phyloP scores from a whole-genome alignment of 31 red algal genomes.

The Endocladia muricata region DNA sequence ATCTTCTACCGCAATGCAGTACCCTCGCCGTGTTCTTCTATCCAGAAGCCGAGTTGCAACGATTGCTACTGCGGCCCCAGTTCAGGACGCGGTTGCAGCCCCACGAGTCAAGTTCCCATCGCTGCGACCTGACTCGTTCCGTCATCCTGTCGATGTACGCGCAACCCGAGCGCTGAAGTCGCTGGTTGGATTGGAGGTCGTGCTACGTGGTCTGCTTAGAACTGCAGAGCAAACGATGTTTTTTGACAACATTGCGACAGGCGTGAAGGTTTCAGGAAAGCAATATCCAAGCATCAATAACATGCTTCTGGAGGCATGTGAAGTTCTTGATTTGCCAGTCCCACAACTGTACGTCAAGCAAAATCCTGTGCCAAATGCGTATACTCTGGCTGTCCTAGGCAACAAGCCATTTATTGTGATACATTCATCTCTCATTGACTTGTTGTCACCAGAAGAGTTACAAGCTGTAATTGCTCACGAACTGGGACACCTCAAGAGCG shows the following conservation, averaged over 20 bases:
- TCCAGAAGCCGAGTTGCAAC: background rate
- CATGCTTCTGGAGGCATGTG: constrained; percentile 69
- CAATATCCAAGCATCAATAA: constrained; percentile 79
- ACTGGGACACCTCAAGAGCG: constrained; percentile 92
- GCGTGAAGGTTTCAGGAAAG: constrained; percentile 60
- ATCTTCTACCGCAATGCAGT: background rate
- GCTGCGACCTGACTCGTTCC: constrained; percentile 71
- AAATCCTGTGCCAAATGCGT: constrained; percentile 90
- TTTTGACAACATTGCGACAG: constrained; percentile 88
- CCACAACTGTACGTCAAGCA: constrained; percentile 90
- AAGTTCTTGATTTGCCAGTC: constrained; percentile 63
- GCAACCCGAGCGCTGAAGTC: constrained; percentile 39
- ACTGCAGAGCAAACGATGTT: constrained; percentile 74
- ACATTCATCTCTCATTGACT: constrained; percentile 84
- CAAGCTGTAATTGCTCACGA: constrained; percentile 95
- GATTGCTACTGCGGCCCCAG: background rate
- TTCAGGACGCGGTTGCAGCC: background rate
- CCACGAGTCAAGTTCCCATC: constrained; percentile 67
- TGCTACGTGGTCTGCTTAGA: constrained; percentile 38
- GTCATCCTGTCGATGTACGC: constrained; percentile 78
- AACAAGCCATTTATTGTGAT: constrained; percentile 93
- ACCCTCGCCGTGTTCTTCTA: background rate
- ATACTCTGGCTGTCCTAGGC: constrained; percentile 88
- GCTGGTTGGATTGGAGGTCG: constrained; percentile 41
- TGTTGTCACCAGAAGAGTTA: constrained; percentile 75